Evolutionary conservation across 768 basidiomycete species (phyloP).

Genomic region (Boletus tylopilopsis): DNA sequence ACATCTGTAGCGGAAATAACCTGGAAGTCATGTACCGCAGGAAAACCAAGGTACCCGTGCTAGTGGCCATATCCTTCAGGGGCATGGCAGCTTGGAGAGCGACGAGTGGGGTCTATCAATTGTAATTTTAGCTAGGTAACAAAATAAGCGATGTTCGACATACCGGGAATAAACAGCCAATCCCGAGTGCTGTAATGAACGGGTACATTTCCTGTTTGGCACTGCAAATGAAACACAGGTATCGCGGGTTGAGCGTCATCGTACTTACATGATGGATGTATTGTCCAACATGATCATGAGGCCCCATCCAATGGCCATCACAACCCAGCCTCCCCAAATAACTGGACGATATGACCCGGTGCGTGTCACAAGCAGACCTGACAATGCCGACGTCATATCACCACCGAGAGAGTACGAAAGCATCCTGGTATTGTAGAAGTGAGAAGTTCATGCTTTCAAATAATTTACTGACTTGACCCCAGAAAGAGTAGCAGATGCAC

Average conservation of each 20-base stretch:
- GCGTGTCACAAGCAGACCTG: conserved; percentile 58
- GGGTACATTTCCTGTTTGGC: conserved; percentile 61
- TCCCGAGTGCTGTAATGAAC: conserved; percentile 57
- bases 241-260: conserved; percentile 5
- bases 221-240: conserved; percentile 31
- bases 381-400: conserved; percentile 42
- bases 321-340: conserved; percentile 61
- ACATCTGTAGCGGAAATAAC: background rate
- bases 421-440: conserved; percentile 45
- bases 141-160: too few species aligned
- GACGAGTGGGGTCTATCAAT: conserved; percentile 67
- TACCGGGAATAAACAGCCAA: conserved; percentile 63
- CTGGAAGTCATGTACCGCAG: conserved; percentile 50
- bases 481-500: conserved; percentile 65
- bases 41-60: conserved; percentile 65
- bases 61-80: conserved; percentile 81
- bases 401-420: conserved; percentile 65
- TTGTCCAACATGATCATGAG: conserved; percentile 68
- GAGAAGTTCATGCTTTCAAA: background rate
- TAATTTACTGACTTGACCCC: conserved; percentile 61
- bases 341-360: conserved; percentile 54
- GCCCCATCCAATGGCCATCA: conserved; percentile 62
- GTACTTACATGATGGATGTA: conserved; percentile 44
- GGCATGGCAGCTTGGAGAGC: conserved; percentile 85
- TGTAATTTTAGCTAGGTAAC: too few species aligned